Conservation (phyloP, 179 eudicot species). For the Carnegiea gigantea region DNA sequence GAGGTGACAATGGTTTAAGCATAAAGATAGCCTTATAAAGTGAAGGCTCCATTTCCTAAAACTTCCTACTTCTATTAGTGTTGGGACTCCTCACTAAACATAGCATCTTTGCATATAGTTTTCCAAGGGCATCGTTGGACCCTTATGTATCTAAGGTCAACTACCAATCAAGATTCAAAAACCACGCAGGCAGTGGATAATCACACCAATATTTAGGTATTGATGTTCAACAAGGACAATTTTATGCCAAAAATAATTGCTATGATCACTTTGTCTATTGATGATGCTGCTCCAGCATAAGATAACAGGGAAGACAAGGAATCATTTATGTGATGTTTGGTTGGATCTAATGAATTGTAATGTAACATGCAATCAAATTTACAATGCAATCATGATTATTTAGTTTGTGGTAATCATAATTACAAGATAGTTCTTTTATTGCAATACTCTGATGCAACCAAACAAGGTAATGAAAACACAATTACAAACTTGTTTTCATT, state of each 20-base stretch:
- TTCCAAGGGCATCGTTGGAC: neutral
- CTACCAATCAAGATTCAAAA: too few species aligned
- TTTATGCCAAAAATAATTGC: neutral
- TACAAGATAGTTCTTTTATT: too few species aligned
- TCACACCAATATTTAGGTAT: neutral
- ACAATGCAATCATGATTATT: too few species aligned
- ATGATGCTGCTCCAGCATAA: neutral
- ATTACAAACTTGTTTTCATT: too few species aligned
- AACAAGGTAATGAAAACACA: too few species aligned
- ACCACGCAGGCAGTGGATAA: too few species aligned
- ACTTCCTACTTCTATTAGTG: neutral
- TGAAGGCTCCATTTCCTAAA: neutral
- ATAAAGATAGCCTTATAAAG: neutral
- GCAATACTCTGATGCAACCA: too few species aligned
- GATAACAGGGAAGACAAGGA: neutral
- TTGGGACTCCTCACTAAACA: neutral
- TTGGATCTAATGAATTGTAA: too few species aligned
- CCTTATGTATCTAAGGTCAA: too few species aligned
- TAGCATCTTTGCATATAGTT: neutral
- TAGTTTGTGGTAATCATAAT: too few species aligned
- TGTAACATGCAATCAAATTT: too few species aligned
- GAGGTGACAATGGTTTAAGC: neutral
- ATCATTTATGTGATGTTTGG: neutral
- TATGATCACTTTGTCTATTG: neutral
- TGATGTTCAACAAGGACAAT: neutral